These are phyloP conservation scores for Linum lewisii DNA, from an alignment of 345 rosid genomes.

Conservation along the genomic window DNA sequence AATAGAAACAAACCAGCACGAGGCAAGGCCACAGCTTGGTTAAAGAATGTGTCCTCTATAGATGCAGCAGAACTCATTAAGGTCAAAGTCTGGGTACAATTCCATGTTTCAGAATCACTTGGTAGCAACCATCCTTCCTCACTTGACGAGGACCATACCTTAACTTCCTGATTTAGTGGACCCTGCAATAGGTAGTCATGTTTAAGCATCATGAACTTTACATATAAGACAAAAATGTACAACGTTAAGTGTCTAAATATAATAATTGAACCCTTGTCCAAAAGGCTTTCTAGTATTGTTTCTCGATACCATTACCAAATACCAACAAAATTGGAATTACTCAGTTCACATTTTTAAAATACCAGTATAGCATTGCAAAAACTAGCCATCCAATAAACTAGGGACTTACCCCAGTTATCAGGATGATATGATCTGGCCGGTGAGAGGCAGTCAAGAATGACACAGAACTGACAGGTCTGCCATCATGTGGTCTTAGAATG, in stretches of 20 bases:
- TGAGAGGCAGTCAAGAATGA: constrained; percentile 56
- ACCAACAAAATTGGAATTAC: background rate
- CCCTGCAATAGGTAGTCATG: constrained; percentile 36
- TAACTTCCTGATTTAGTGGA: constrained; percentile 65
- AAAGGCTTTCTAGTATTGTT: background rate
- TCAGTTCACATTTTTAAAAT: background rate
- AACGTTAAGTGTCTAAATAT: background rate
- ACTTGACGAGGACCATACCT: constrained; percentile 64
- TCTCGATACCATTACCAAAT: background rate
- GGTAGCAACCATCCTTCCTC: constrained; percentile 83
- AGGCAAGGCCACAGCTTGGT: constrained; percentile 72
- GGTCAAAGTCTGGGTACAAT: constrained; percentile 67
- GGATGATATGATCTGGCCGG: constrained; percentile 74
- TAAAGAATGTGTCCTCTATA: constrained; percentile 64
- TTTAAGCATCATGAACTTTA: background rate
- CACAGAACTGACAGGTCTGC: constrained; percentile 70
- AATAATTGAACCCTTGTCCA: background rate
- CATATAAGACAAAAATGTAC: background rate
- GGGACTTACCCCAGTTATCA: constrained; percentile 65
- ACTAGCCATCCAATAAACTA: background rate
- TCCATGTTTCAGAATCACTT: constrained; percentile 55
- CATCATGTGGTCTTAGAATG: constrained; percentile 74
- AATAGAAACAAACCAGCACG: constrained; percentile 57
- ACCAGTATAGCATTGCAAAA: constrained; percentile 1
- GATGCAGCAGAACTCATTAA: constrained; percentile 61